Conservation (phyloP, 352 stramenopile genomes). For the Globisporangium solare region DNA sequence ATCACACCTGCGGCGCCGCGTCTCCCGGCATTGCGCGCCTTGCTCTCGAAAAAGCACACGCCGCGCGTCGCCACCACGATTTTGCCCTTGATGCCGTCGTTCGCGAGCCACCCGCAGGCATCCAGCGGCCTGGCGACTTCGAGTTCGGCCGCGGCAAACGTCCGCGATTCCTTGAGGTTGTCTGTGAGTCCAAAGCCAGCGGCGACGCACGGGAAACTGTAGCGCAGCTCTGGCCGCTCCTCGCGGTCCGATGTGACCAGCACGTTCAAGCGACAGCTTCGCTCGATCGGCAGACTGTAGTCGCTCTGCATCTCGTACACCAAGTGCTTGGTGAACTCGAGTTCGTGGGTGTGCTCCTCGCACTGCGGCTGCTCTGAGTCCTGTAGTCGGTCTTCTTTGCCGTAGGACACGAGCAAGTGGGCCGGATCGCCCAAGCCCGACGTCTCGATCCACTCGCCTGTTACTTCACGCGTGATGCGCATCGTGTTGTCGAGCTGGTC, state of each 20-base stretch:
- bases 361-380: constrained; percentile 13
- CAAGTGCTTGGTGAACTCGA: constrained; percentile 15
- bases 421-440: constrained; percentile 39
- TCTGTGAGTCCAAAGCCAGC: constrained; percentile 53
- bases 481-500: constrained; percentile 52
- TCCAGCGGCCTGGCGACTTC: constrained; percentile 50
- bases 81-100: constrained; percentile 37
- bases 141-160: constrained; percentile 23
- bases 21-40: constrained; percentile 46
- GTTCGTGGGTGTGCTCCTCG: constrained; percentile 9
- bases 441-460: constrained; percentile 64
- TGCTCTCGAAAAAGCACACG: constrained; percentile 71
- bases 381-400: constrained; percentile 15
- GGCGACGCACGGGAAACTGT: constrained; percentile 52
- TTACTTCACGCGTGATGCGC: constrained; percentile 58
- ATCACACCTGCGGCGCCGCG: constrained; percentile 51
- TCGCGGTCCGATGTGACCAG: constrained; percentile 6
- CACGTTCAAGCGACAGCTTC: constrained; percentile 12
- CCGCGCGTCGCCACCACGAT: constrained; percentile 50
- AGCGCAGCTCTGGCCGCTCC: constrained; percentile 6
- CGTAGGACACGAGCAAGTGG: constrained; percentile 37
- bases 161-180: constrained; percentile 21
- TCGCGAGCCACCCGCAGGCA: constrained; percentile 37
- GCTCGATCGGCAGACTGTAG: constrained; percentile 9
- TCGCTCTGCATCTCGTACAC: constrained; percentile 16